A percentile compares a stretch with the other conserved stretches of the same genome.
phyloP scores from a whole-genome alignment of 1,284 basidiomycete species.

The Earliella scabrosa region DNA sequence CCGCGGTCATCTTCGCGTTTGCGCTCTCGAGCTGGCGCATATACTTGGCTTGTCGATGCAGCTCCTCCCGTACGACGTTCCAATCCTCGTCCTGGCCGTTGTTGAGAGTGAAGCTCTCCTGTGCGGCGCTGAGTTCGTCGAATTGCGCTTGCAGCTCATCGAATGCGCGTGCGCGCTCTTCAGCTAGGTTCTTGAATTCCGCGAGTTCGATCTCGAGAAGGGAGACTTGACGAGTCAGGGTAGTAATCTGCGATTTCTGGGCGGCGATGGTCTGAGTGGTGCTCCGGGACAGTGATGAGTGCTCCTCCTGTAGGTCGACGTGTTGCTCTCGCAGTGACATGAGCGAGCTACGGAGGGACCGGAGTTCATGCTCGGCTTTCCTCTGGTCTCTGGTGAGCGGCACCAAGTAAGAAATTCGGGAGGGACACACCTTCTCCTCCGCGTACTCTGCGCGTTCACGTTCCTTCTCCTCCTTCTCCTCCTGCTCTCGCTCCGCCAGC shows the following conservation, averaged over 20 bases:
- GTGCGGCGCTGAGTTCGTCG: slow-evolving; percentile 44
- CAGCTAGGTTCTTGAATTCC: slow-evolving; percentile 43
- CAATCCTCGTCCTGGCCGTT: slow-evolving; percentile 52
- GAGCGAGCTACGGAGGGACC: slow-evolving; percentile 49
- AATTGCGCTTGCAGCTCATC: slow-evolving; percentile 50
- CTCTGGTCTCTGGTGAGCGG: slow-evolving; percentile 23
- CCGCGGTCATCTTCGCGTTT: slow-evolving; percentile 60
- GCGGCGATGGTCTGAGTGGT: slow-evolving; percentile 49
- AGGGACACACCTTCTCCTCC: slow-evolving; percentile 56
- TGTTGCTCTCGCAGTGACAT: slow-evolving; percentile 56
- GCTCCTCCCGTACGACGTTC: slow-evolving; percentile 61
- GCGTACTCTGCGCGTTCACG: slow-evolving; percentile 48
- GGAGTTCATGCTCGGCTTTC: slow-evolving; percentile 48
- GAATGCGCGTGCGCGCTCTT: slow-evolving; percentile 45
- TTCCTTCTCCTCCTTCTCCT: slow-evolving; percentile 64
- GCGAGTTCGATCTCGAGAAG: slow-evolving; percentile 50
- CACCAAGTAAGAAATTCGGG: background rate
- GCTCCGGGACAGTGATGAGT: slow-evolving; percentile 48
- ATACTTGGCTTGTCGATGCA: slow-evolving; percentile 65
- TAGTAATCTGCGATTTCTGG: slow-evolving; percentile 52
- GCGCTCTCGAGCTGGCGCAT: slow-evolving; percentile 64
- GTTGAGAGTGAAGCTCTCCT: slow-evolving; percentile 30
- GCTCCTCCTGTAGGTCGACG: slow-evolving; percentile 57
- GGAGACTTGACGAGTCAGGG: slow-evolving; percentile 46
- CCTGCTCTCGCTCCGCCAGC: slow-evolving; percentile 60